phyloP scores from a whole-genome alignment of 495 filamentous ascomycete species.

The Friedmanniomyces simplex region DNA sequence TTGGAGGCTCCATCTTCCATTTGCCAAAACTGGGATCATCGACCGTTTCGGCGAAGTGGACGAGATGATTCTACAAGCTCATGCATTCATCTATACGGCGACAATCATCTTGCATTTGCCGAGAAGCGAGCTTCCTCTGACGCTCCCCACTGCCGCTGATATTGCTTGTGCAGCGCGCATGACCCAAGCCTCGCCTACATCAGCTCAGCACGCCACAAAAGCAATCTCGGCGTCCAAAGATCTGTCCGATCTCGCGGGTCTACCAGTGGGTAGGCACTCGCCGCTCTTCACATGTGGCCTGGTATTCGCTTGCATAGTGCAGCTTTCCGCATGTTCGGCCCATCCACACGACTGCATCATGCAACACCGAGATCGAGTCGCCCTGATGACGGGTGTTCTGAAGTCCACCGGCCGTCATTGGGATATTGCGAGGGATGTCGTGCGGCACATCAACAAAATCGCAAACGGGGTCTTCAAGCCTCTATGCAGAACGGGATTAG shows the following conservation, averaged over 20 bases:
- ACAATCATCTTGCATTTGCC: conserved; percentile 67
- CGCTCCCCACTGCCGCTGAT: not conserved
- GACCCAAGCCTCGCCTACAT: conserved; percentile 1
- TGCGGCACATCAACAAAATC: not conserved
- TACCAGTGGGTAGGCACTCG: conserved; percentile 63
- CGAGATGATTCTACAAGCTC: conserved; percentile 86
- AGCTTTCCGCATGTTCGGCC: conserved; percentile 49
- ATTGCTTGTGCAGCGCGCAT: conserved; percentile 6
- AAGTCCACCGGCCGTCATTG: conserved; percentile 63
- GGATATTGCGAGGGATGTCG: conserved; percentile 24
- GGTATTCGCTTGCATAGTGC: conserved; percentile 47
- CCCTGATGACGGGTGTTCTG: conserved; percentile 70
- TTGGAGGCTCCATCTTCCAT: conserved; percentile 72
- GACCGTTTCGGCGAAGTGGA: conserved; percentile 60
- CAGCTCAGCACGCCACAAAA: conserved; percentile 57
- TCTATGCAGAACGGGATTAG: too few relatives aligned
- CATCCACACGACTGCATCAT: conserved; percentile 50
- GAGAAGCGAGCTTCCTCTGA: conserved; percentile 27
- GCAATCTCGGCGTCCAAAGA: conserved; percentile 67
- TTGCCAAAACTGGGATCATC: conserved; percentile 61
- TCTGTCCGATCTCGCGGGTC: conserved; percentile 65
- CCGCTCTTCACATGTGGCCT: conserved; percentile 84
- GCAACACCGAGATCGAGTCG: conserved; percentile 59
- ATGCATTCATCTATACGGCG: conserved; percentile 45
- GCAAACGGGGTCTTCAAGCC: not conserved